Evolutionary conservation across 805 yeast genomes (phyloP).

Genomic region (Cyberlindnera amylophila): DNA sequence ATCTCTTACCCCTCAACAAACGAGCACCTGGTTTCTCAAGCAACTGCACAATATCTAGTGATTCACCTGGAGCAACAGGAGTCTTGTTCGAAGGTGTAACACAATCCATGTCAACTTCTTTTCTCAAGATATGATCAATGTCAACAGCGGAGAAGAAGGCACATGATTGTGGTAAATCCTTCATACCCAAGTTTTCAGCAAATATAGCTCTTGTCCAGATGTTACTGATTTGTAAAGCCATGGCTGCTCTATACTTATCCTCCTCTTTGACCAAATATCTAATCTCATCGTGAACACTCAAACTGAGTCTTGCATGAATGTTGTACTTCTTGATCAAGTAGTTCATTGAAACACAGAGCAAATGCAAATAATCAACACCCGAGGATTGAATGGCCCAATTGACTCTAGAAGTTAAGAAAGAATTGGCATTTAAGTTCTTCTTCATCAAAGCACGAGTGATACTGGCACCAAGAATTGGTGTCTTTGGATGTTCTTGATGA

Average conservation of each 20-base stretch:
- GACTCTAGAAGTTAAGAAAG: conserved; percentile 82
- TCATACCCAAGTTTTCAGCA: conserved; percentile 85
- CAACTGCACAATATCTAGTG: conserved; percentile 55
- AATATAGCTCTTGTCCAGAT: conserved; percentile 96
- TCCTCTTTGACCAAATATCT: conserved; percentile 72
- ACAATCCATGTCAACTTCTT: conserved; percentile 90
- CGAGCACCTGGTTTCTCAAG: conserved; percentile 36
- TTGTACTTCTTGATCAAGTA: conserved; percentile 61
- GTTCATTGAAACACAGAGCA: conserved; percentile 82
- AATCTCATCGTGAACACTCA: conserved; percentile 95
- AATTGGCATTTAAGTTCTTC: conserved; percentile 56
- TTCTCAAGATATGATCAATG: conserved; percentile 80
- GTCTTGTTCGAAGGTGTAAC: conserved; percentile 80
- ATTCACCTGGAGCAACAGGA: conserved; percentile 76
- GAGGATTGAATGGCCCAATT: conserved; percentile 99
- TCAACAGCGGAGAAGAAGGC: conserved; percentile 96
- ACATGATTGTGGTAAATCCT: conserved; percentile 88
- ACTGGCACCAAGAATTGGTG: conserved; percentile 92
- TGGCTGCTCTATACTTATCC: conserved; percentile 72
- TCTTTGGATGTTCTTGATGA: conserved; percentile 69
- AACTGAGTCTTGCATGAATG: conserved; percentile 70
- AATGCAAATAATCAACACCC: conserved; percentile 93
- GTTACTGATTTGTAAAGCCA: conserved; percentile 84
- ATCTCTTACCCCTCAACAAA: conserved; percentile 15
- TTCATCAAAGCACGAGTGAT: conserved; percentile 79